These are phyloP conservation scores for Parsonsia alboflavescens DNA, from an alignment of 257 asterid genomes.

Conservation along the genomic window DNA sequence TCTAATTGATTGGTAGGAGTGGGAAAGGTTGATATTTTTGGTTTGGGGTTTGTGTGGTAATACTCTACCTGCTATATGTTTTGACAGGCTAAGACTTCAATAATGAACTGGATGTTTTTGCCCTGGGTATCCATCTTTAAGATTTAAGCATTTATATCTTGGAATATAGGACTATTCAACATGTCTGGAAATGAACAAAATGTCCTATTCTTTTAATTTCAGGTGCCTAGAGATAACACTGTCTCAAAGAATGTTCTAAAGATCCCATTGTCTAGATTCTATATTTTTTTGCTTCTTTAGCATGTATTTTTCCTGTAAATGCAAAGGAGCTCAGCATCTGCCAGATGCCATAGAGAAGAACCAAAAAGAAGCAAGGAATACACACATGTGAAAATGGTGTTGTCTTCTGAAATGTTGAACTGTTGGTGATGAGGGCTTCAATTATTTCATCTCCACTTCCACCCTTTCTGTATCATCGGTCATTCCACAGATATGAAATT, in stretches of 20 bases:
- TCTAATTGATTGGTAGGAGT: not conserved
- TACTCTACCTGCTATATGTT: not conserved
- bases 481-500: not conserved
- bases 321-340: constrained; percentile 17
- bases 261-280: too few species aligned
- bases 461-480: constrained; percentile 56
- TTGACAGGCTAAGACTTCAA: not conserved
- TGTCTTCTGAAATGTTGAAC: constrained; percentile 89
- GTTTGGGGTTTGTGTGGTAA: not conserved
- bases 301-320: constrained; percentile 78
- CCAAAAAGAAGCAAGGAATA: not conserved
- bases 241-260: constrained; percentile 58
- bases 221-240: constrained; percentile 71
- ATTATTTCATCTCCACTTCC: constrained; percentile 76
- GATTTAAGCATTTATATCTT: not conserved
- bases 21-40: too few species aligned
- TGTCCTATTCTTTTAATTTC: constrained; percentile 4
- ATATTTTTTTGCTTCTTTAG: constrained; percentile 97
- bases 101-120: not conserved
- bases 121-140: not conserved
- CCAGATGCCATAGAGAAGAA: constrained; percentile 2
- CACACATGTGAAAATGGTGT: constrained; percentile 90
- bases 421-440: constrained; percentile 84
- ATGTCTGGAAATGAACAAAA: not conserved
- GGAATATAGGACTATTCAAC: not conserved